A percentile compares a stretch with the other conserved stretches of the same genome.
Evolutionary conservation across 805 yeast species (phyloP).

Genomic region (Candida berthetii): DNA sequence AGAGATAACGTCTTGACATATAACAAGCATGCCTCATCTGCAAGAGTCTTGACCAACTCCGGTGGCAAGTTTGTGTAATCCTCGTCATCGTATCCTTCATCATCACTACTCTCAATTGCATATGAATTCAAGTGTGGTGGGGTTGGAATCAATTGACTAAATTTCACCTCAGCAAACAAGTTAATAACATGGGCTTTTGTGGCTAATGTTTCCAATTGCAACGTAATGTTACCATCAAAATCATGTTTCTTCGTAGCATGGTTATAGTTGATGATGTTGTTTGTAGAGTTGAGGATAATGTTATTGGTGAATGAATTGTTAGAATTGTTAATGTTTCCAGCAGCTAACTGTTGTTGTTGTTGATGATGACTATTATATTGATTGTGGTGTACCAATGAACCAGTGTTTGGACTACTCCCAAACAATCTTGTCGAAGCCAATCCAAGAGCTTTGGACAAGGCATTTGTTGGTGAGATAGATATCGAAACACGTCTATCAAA

Average conservation of each 20-base stretch:
- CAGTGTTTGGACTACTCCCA: constrained; percentile 35
- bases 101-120: constrained; percentile 23
- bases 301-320: constrained; percentile 15
- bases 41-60: constrained; percentile 46
- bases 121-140: constrained; percentile 31
- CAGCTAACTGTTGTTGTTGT: not conserved
- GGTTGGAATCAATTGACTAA: constrained; percentile 74
- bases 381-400: constrained; percentile 12
- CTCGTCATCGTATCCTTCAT: constrained; percentile 23
- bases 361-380: constrained; percentile 1
- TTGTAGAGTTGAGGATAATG: constrained; percentile 8
- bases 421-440: constrained; percentile 84
- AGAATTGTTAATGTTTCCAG: constrained; percentile 9
- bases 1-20: constrained; percentile 81
- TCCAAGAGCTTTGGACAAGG: constrained; percentile 81
- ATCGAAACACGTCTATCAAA: constrained; percentile 61
- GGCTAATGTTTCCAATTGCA: constrained; percentile 63
- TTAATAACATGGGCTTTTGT: constrained; percentile 89
- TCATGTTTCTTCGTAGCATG: constrained; percentile 2
- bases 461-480: constrained; percentile 74
- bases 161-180: constrained; percentile 87
- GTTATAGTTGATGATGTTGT: constrained; percentile 4
- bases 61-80: constrained; percentile 40
- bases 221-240: constrained; percentile 31
- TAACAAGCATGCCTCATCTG: constrained; percentile 82